A percentile compares a stretch with the other conserved stretches of the same genome.
Conservation (phyloP, 2,329 filamentous ascomycete genomes). For the Paramyrothecium roridum region DNA sequence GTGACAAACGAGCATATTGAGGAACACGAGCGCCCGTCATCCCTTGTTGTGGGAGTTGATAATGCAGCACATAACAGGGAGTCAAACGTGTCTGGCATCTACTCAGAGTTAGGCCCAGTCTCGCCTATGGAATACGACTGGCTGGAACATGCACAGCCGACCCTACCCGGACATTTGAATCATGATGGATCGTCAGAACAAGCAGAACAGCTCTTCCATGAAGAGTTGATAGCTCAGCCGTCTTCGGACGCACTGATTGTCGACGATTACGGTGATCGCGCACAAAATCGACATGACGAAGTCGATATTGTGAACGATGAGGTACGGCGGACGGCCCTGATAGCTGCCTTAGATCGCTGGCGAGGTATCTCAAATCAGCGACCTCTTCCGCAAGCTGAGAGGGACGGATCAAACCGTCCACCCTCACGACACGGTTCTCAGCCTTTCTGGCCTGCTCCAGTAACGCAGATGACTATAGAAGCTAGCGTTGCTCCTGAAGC, state of each 20-base stretch:
- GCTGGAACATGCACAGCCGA: not conserved
- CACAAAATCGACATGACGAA: not conserved
- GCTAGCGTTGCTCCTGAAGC: too few species aligned
- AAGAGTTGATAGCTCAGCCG: too few species aligned
- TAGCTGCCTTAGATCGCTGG: constrained; percentile 15
- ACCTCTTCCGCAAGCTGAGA: not conserved
- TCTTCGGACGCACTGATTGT: too few species aligned
- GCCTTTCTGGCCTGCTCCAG: too few species aligned
- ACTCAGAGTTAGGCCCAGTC: too few species aligned
- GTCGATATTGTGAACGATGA: not conserved
- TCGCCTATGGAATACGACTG: not conserved
- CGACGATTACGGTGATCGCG: too few species aligned
- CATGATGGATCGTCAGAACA: not conserved
- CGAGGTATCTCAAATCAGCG: constrained; percentile 5
- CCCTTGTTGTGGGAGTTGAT: too few species aligned
- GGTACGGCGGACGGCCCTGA: constrained; percentile 6
- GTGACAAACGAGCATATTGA: too few species aligned
- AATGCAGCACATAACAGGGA: too few species aligned
- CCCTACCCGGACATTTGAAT: not conserved
- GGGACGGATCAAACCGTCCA: not conserved
- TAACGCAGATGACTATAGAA: too few species aligned
- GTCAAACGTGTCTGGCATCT: too few species aligned
- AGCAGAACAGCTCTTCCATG: not conserved
- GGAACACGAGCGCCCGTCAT: too few species aligned
- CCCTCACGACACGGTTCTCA: not conserved